Base-by-base conservation (phyloP, 108 stramenopile species). In the Seminavis robusta region DNA sequence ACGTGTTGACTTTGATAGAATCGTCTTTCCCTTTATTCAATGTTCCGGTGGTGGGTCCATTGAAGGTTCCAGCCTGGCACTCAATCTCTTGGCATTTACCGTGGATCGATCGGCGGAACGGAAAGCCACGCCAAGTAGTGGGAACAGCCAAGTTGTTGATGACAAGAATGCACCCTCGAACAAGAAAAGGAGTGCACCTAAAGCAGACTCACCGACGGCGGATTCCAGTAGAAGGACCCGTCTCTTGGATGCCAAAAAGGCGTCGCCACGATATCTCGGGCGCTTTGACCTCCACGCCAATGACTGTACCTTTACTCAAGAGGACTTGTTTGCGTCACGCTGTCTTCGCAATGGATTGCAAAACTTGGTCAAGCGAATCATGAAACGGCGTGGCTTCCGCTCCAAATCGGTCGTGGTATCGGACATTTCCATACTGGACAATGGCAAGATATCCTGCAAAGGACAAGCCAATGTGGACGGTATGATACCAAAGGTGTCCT, bases 271-370 rank as follows among this genome's bases (percentile, higher is more conserved):
- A 31, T 77, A 44, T 25, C 59, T 67, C 32, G 53, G 51, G 15
- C 63, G 54, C 24, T 79, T 79, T 56, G 70, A 71, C 39, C 31
- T 79, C 11, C 65, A 70, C 28, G 61, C 56, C 33, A 47, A 52
- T 20, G 56, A 79, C 38, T 47, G 47, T 28, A 52, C 52, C 27
- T 62, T 79, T 33, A 59, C 73, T 9, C 65, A 68, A 48, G 56
- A 69, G 10, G 77, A 79, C 31, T 45, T 72, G 26, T 38, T 61
- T 15, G 49, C 53, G 23, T 68, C 66, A 8, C 33, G 51, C 4
- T 73, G 72, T 32, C 52, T 79, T 15, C 67, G 67, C 11, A 62
- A 72, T 30, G 77, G 77, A 47, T 62, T 74, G 13, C 42, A 39
- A 19, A 46, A 47, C 1, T 38, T 79, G 2, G 47, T 71, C 10